Conservation (phyloP, 768 basidiomycete genomes). For the Cantharellus anzutake region DNA sequence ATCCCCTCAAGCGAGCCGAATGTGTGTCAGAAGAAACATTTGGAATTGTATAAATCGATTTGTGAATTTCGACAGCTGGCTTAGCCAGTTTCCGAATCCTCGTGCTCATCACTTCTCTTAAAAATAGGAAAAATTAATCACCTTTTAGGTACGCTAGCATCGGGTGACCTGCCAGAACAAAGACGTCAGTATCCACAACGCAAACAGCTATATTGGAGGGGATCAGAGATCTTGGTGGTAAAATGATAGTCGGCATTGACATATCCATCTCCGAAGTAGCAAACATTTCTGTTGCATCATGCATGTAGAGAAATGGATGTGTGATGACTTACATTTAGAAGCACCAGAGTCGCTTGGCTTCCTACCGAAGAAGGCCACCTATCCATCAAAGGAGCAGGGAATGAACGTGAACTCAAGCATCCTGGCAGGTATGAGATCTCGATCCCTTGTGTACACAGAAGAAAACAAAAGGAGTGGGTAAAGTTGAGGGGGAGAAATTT, state of each 20-base stretch:
- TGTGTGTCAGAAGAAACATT: background rate
- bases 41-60: background rate
- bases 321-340: too few species aligned
- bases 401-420: too few species aligned
- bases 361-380: too few species aligned
- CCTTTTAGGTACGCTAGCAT: background rate
- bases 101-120: background rate
- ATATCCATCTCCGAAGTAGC: background rate
- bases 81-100: background rate
- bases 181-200: background rate
- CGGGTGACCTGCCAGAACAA: background rate
- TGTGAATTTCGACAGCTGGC: background rate
- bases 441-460: too few species aligned
- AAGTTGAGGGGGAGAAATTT: too few species aligned
- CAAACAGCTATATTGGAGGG: background rate
- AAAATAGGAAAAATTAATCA: background rate
- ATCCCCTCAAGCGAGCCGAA: too few species aligned
- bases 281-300: background rate
- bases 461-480: too few species aligned
- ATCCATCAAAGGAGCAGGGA: too few species aligned
- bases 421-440: too few species aligned
- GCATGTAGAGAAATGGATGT: too few species aligned
- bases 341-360: too few species aligned
- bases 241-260: background rate
- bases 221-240: constrained; percentile 10